Percentiles rank a stretch among this genome's conserved stretches.
Evolutionary conservation across 371 early-diverging fungal genomes (phyloP).

Genomic region (Rhizopus arrhizus): DNA sequence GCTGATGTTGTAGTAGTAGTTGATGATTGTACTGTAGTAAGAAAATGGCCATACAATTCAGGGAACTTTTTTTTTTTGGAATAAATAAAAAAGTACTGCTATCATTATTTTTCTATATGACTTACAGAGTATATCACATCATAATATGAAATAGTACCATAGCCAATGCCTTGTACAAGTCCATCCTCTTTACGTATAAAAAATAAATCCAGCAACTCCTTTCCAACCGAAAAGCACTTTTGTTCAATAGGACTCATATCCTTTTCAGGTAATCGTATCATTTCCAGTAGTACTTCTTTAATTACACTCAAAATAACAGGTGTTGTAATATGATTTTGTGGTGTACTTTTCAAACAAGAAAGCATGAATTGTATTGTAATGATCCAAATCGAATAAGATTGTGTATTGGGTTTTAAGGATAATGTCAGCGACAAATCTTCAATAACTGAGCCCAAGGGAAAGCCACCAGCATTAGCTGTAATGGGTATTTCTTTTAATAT

Average conservation of each 20-base stretch:
- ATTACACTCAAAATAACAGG: conserved; percentile 44
- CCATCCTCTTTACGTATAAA: conserved; percentile 26
- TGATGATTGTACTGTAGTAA: conserved; percentile 28
- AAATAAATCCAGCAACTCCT: conserved; percentile 43
- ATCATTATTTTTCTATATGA: neutral
- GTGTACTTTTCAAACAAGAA: conserved; percentile 39
- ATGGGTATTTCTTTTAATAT: conserved; percentile 36
- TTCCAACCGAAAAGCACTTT: conserved; percentile 42
- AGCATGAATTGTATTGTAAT: conserved; percentile 48
- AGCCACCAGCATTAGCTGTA: conserved; percentile 12
- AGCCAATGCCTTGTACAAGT: conserved; percentile 5
- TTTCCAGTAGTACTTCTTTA: conserved; percentile 45
- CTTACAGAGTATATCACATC: conserved; percentile 53
- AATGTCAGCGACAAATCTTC: conserved; percentile 46
- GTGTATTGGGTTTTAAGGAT: conserved; percentile 25
- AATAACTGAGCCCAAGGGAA: conserved; percentile 42
- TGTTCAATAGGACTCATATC: conserved; percentile 29
- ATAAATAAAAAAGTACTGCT: neutral
- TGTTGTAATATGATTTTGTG: conserved; percentile 38
- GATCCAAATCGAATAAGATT: conserved; percentile 37
- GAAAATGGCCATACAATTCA: conserved; percentile 52
- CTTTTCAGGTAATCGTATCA: conserved; percentile 38
- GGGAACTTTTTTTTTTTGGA: conserved; percentile 33
- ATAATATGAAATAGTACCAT: conserved; percentile 42
- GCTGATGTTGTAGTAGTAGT: conserved; percentile 16